These are phyloP conservation scores for Lactarius pseudohatsudake DNA, from an alignment of 768 basidiomycete species.

Conservation along the genomic window DNA sequence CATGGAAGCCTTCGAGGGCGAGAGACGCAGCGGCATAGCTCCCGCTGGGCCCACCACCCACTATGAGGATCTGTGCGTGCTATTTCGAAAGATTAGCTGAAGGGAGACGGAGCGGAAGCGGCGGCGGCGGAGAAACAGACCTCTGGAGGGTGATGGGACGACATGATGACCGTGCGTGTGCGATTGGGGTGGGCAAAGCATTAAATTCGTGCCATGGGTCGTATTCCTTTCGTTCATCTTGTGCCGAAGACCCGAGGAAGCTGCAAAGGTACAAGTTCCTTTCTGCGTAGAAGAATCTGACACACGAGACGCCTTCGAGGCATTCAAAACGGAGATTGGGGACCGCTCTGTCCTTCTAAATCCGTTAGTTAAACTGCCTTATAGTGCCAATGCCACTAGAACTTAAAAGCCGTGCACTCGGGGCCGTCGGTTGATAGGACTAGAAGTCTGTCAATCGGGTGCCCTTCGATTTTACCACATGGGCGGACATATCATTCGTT, in stretches of 20 bases:
- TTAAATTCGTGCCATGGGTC: neutral
- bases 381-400: no score
- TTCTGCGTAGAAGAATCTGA: constrained; percentile 10
- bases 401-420: neutral
- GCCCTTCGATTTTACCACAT: constrained; percentile 1
- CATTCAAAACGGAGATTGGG: neutral
- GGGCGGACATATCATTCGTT: neutral
- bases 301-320: neutral
- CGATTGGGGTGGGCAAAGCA: neutral
- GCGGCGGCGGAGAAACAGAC: neutral
- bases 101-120: neutral
- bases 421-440: neutral
- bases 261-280: neutral
- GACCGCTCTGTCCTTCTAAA: neutral
- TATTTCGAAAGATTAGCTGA: constrained; percentile 2
- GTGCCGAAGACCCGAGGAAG: neutral
- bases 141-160: constrained; percentile 15
- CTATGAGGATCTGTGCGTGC: constrained; percentile 45
- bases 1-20: constrained; percentile 57
- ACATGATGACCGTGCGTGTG: constrained; percentile 2
- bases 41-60: constrained; percentile 63
- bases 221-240: neutral
- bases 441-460: neutral
- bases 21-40: constrained; percentile 55
- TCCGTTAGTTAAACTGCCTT: neutral